These are phyloP conservation scores for Lactifluus echinatus DNA, from an alignment of 768 basidiomycete genomes.

Conservation along the genomic window DNA sequence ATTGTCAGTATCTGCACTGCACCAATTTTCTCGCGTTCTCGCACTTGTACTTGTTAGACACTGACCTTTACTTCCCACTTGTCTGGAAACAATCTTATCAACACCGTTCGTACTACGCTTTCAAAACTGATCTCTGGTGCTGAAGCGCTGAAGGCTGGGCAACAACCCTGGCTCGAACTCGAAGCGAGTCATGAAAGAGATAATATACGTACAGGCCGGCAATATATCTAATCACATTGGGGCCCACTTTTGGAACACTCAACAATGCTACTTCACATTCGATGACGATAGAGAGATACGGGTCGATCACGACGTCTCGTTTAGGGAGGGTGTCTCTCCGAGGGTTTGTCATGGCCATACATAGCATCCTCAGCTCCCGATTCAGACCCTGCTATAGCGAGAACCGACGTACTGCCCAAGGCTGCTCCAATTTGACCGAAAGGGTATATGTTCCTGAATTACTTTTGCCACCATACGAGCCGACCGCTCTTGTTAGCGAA, in stretches of 20 bases:
- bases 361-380: conserved; percentile 8
- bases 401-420: conserved; percentile 50
- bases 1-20: no score
- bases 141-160: neutral
- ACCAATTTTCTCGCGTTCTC: no score
- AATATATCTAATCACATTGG: conserved; percentile 56
- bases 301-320: conserved; percentile 51
- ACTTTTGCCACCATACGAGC: neutral
- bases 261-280: conserved; percentile 58
- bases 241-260: conserved; percentile 78
- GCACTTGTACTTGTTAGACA: no score
- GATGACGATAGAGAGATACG: conserved; percentile 27
- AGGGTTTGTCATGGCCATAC: conserved; percentile 33
- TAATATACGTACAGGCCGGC: conserved; percentile 72
- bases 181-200: conserved; percentile 52
- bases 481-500: conserved; percentile 37
- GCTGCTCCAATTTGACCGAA: conserved; percentile 57
- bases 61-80: neutral
- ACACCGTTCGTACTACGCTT: neutral
- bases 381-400: conserved; percentile 27
- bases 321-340: conserved; percentile 47
- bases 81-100: neutral
- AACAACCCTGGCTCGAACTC: neutral
- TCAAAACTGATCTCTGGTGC: neutral
- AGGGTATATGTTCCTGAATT: conserved; percentile 35